A percentile compares a stretch with the other conserved stretches of the same genome.
These are phyloP conservation scores for Solanum aculeatissimum DNA, from an alignment of 305 asterid species.

Conservation along the genomic window DNA sequence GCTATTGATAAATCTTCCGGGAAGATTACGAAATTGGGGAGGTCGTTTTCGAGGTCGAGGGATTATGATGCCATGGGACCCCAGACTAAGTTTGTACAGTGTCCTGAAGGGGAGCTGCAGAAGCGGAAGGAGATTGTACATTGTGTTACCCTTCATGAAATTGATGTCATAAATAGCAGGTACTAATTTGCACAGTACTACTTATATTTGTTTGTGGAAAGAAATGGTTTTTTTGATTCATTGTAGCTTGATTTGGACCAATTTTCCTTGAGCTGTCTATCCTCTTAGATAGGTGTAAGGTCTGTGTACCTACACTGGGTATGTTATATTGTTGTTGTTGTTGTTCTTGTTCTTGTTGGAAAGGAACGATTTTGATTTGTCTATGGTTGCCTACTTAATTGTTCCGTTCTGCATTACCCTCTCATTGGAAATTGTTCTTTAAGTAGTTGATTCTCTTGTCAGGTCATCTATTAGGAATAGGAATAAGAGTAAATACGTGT, in stretches of 20 bases:
- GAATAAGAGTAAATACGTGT: not conserved
- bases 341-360: not conserved
- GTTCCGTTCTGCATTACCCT: not conserved
- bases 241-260: not conserved
- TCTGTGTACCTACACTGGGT: not conserved
- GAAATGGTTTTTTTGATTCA: not conserved
- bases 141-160: conserved; percentile 86
- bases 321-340: not conserved
- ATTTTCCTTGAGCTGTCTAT: too few relatives aligned
- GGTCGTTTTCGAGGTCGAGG: conserved; percentile 79
- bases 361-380: not conserved
- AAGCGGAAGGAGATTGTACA: conserved; percentile 93
- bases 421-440: not conserved
- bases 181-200: not conserved
- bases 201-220: not conserved
- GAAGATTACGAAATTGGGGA: conserved; percentile 79
- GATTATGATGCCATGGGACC: conserved; percentile 95
- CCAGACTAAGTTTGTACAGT: conserved; percentile 86
- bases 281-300: too few relatives aligned
- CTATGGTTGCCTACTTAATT: not conserved
- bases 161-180: conserved; percentile 96
- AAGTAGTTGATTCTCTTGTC: not conserved
- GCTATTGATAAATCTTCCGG: conserved; percentile 91
- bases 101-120: conserved; percentile 97
- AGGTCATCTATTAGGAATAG: not conserved